Percentiles rank a stretch among this genome's conserved stretches.
These are phyloP conservation scores for Crucibulum parvulum DNA, from an alignment of 1,284 basidiomycete species.

Conservation along the genomic window DNA sequence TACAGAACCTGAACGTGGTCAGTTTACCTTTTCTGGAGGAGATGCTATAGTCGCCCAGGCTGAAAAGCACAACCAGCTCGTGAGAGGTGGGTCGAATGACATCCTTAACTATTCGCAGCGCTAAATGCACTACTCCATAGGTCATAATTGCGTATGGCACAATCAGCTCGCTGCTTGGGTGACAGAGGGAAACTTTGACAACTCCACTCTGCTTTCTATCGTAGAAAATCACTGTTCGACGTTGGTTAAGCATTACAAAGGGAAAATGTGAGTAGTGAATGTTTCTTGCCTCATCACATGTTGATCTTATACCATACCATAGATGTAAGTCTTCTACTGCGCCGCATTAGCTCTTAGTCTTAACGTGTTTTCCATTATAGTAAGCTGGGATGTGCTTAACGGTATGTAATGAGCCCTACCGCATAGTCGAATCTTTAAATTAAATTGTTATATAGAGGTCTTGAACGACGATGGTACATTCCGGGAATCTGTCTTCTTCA, in stretches of 20 bases:
- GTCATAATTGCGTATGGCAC: constrained; percentile 62
- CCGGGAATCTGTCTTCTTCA: constrained; percentile 51
- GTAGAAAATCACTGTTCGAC: constrained; percentile 52
- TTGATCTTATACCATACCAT: not conserved
- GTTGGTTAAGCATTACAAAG: constrained; percentile 53
- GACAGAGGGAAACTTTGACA: constrained; percentile 42
- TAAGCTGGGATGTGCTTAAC: constrained; percentile 38
- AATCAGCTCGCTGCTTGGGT: constrained; percentile 60
- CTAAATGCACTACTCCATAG: constrained; percentile 10
- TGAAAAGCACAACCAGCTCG: constrained; percentile 43
- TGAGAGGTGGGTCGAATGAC: constrained; percentile 34
- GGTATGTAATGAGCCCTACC: constrained; percentile 15
- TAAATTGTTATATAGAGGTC: constrained; percentile 37
- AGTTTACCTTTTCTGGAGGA: constrained; percentile 52
- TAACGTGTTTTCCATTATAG: constrained; percentile 6
- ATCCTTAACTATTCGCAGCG: too few species aligned
- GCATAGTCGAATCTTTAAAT: not conserved
- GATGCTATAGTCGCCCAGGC: constrained; percentile 55
- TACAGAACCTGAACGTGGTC: constrained; percentile 55
- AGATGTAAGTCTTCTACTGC: constrained; percentile 17
- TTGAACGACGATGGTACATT: constrained; percentile 60
- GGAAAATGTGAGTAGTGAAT: constrained; percentile 46
- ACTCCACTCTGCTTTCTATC: constrained; percentile 45
- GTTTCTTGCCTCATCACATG: not conserved
- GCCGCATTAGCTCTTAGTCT: too few species aligned